A percentile compares a stretch with the other conserved stretches of the same genome.
Evolutionary conservation across 2,329 filamentous ascomycete genomes (phyloP).

Genomic region (Diplodia intermedia): DNA sequence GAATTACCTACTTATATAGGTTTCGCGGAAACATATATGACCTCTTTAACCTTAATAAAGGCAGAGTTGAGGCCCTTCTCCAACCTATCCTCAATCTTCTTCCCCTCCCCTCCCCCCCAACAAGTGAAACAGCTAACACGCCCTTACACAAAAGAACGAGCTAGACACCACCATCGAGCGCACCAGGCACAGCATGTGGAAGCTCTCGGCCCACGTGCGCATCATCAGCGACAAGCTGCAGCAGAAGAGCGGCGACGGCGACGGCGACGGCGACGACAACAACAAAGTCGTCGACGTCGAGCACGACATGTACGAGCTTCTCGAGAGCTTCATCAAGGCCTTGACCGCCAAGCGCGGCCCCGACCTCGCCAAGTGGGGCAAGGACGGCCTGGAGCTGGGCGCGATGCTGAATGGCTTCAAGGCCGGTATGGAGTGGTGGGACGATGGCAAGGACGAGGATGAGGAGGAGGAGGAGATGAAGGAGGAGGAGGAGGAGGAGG

Average conservation of each 20-base stretch:
- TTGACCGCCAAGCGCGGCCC: not conserved
- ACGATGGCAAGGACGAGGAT: not conserved
- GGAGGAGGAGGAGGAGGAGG: too few species aligned
- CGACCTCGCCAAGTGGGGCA: not conserved
- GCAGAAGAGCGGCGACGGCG: too few species aligned
- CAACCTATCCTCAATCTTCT: not conserved
- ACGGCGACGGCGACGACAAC: too few species aligned
- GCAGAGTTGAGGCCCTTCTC: too few species aligned
- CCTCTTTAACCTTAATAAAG: too few species aligned
- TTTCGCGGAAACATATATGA: too few species aligned
- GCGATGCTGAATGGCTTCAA: not conserved
- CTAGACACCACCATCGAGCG: not conserved
- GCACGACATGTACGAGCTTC: constrained; percentile 15
- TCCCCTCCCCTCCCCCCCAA: not conserved
- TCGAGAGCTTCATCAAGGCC: constrained; percentile 9
- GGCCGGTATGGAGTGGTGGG: constrained; percentile 25
- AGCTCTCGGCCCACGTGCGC: not conserved
- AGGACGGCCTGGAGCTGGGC: not conserved
- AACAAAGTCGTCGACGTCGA: not conserved
- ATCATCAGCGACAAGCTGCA: not conserved
- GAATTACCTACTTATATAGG: too few species aligned
- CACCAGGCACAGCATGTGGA: not conserved
- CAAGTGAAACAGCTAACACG: not conserved
- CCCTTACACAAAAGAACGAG: not conserved
- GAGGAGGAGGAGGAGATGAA: too few species aligned